Evolutionary conservation across 257 asterid species (phyloP).

Genomic region (Nicotiana undulata): DNA sequence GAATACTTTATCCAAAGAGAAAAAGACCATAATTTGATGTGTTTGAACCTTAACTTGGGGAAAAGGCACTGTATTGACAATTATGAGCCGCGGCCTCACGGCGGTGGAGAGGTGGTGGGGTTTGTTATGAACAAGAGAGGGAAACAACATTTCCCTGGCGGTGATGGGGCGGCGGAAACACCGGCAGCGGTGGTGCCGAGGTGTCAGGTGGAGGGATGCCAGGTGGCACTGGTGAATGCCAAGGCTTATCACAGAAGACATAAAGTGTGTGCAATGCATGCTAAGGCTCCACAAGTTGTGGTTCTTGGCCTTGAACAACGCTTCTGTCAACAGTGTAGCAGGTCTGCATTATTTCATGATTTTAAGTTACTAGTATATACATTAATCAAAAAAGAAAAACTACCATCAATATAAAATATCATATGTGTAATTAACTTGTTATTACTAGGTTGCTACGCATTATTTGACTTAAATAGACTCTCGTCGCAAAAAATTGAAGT

Average conservation of each 20-base stretch:
- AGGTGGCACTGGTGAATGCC: slow-evolving; percentile 30
- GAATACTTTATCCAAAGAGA: background rate
- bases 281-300: slow-evolving; percentile 54
- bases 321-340: slow-evolving; percentile 80
- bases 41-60: slow-evolving; percentile 20
- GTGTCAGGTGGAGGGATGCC: slow-evolving; percentile 77
- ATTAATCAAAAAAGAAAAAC: too few relatives aligned
- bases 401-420: background rate
- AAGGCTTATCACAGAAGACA: slow-evolving; percentile 64
- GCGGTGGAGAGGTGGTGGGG: background rate
- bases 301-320: slow-evolving; percentile 56
- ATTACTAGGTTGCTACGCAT: background rate
- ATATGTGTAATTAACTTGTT: background rate
- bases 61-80: slow-evolving; percentile 49
- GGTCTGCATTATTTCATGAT: slow-evolving; percentile 16
- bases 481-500: too few relatives aligned
- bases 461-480: too few relatives aligned
- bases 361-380: background rate
- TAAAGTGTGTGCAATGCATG: slow-evolving; percentile 63
- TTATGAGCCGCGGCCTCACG: background rate
- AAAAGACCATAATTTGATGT: background rate
- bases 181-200: slow-evolving; percentile 21
- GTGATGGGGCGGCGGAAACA: background rate
- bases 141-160: slow-evolving; percentile 9
- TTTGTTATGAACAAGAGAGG: slow-evolving; percentile 23